Base-by-base conservation (phyloP, 164 flowering plant genomes). In the Euptelea pleiosperma region DNA sequence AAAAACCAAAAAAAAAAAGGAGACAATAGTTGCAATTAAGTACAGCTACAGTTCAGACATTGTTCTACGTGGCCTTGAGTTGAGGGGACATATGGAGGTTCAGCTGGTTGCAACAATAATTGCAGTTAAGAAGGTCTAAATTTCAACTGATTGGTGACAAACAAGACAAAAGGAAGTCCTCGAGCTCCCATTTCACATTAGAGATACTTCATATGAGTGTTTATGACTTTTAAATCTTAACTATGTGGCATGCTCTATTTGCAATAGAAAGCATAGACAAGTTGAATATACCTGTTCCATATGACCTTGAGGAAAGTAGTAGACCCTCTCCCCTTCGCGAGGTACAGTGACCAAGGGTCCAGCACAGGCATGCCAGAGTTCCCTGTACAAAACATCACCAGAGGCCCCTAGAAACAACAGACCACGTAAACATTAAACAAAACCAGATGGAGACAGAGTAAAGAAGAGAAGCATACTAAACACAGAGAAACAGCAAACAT, bases 331-430 rank as follows among this genome's bases (percentile, higher is more conserved):
- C 31, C 80, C 82, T 72, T 84, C 79, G 60, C 82, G 85, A 19
- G 97, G 97, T 50, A 91, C 84, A 43, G 73, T 73, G 40, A 87
- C 93, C 69, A 87, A 82, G 40, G 97, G 96, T 26, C 97, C 97
- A 54, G 96, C 97, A 80, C 96, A 91, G 25, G 96, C 91, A 73
- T 82, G 84, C 97, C 97, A 87, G 24, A 91, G 68, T 62, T 91
- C 96, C 74, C 67, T 86, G 39, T 80, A 87, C 51, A 91, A 35
- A 50, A 78, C 74, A 75, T 80, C 84, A 61, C 57, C 58, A 3
- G 73, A 51, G n/a, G 54, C 2, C 58, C 73, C 87, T 84, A 44
- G 8, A 59, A 43, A 50, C 11, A 31, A 37, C 16, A 28, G 10
- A n/a, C 4, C 25, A 33, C 26, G 4, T 37, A 42, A 14, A 34